Base-by-base conservation (phyloP, 2,329 filamentous ascomycete species). In the Blastomyces percursus region DNA sequence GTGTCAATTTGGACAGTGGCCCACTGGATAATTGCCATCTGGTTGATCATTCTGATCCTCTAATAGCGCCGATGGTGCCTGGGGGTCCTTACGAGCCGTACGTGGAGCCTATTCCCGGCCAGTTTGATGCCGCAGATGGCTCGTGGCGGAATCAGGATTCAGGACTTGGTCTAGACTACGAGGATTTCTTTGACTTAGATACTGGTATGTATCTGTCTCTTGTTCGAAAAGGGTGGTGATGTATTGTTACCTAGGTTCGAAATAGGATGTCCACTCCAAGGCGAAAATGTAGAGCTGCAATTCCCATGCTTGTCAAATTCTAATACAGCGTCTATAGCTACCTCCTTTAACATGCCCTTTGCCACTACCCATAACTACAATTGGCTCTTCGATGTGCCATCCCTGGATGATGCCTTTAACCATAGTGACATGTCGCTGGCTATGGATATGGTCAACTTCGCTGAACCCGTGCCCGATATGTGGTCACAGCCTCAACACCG, bases 341-440 rank as follows among this genome's bases (percentile, higher is more conserved):
- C 80, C 67, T 85, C 83, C 0, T 86, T 86, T 69, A 86, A 86
- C 61, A 84, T 85, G 73, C 84, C 84, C 5, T 86, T 84, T 70
- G 85, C 84, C 2, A 85, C 84, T 1, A 82, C 83, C 64, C 77
- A 78, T 65, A 84, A 86, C 62, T 86, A 86, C 68, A 84, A 82
- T 63, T 86, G 84, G 83, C 69, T 86, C 1, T 86, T 86, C 67
- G 80, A 83, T 48, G 69, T 73, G 14, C 62, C 68, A 16, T 72
- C 68, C 54, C 70, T 81, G 62, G 75, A 78, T 61, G 70, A 72
- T 40, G 70, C 67, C 9, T 72, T 72, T 24, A 61, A 68, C 44
- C 68, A 72, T 42, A 64, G 70, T 38, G 70, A 70, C 44, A 60
- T 70, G 3, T 69, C 69, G 1, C 57, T 72, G 0, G 68, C 66